phyloP scores from a whole-genome alignment of 2,329 filamentous ascomycete species.

The Epichloe sp. region DNA sequence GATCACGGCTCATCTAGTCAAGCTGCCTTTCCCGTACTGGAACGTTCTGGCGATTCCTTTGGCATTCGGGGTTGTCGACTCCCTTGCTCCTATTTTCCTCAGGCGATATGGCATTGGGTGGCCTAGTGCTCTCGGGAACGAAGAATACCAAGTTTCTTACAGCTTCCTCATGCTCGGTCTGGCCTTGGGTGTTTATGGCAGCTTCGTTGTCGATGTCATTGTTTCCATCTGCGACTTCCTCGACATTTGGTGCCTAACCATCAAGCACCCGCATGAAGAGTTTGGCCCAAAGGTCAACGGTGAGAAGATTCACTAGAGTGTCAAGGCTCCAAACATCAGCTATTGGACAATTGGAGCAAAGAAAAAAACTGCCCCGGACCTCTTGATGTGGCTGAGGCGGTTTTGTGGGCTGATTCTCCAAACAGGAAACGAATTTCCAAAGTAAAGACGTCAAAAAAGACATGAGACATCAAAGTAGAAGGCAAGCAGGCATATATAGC shows the following conservation, averaged over 20 bases:
- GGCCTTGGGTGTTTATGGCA: constrained; percentile 84
- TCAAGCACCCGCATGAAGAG: constrained; percentile 65
- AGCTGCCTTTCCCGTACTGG: constrained; percentile 76
- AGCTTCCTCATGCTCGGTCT: constrained; percentile 79
- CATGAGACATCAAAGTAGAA: neutral
- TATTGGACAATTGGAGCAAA: neutral
- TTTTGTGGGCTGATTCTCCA: neutral
- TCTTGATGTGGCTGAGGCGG: neutral
- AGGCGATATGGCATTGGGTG: constrained; percentile 51
- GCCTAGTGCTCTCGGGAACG: constrained; percentile 62
- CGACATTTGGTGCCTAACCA: constrained; percentile 96
- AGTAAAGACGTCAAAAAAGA: neutral
- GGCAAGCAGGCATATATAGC: neutral
- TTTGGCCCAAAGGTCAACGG: constrained; percentile 17
- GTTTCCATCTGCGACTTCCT: constrained; percentile 96
- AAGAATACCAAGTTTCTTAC: constrained; percentile 81
- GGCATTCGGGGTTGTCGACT: constrained; percentile 66
- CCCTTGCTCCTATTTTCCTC: constrained; percentile 56
- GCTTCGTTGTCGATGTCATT: constrained; percentile 94
- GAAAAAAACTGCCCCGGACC: neutral
- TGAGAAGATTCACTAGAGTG: constrained; percentile 25
- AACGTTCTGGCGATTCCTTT: constrained; percentile 76
- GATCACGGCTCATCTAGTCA: constrained; percentile 86
- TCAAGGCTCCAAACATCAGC: neutral
- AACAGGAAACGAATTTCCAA: neutral